A percentile compares a stretch with the other conserved stretches of the same genome.
Evolutionary conservation across 768 basidiomycete species (phyloP).

Genomic region (Strobilomyces dryophilus): DNA sequence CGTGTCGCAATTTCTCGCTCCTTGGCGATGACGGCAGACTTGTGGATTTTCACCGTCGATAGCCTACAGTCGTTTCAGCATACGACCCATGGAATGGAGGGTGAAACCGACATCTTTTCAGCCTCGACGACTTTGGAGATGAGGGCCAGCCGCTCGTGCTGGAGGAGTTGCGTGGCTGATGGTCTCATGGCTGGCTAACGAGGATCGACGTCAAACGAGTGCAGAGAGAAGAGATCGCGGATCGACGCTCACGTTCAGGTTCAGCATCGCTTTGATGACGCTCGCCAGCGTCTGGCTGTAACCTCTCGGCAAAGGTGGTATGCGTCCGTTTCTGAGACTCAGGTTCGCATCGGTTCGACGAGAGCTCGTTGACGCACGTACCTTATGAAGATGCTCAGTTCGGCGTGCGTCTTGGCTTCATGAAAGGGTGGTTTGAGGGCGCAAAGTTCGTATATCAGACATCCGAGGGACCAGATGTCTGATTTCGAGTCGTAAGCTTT

Average conservation of each 20-base stretch:
- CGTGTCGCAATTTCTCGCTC: constrained; percentile 63
- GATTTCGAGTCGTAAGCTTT: constrained; percentile 97
- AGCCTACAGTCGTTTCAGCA: constrained; percentile 41
- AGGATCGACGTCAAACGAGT: neutral
- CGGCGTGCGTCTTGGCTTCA: constrained; percentile 85
- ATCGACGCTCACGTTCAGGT: constrained; percentile 58
- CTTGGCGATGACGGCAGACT: constrained; percentile 46
- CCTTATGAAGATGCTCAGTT: constrained; percentile 81
- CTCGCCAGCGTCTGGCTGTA: constrained; percentile 69
- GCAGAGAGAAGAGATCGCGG: neutral
- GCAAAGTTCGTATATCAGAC: constrained; percentile 94
- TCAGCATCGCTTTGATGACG: constrained; percentile 87
- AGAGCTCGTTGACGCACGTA: constrained; percentile 27
- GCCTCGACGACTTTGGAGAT: constrained; percentile 71
- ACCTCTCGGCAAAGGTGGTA: constrained; percentile 82
- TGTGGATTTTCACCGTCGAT: constrained; percentile 60
- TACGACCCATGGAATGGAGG: neutral
- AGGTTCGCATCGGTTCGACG: neutral
- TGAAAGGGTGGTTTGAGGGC: constrained; percentile 92
- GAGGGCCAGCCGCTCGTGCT: constrained; percentile 72
- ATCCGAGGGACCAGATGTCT: constrained; percentile 98
- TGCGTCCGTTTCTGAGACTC: constrained; percentile 67
- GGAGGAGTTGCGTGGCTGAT: constrained; percentile 73
- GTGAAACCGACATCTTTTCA: constrained; percentile 61
- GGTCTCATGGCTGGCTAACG: constrained; percentile 81